These are phyloP conservation scores for Podosphaera fusca DNA, from an alignment of 2,329 filamentous ascomycete species.

Conservation along the genomic window DNA sequence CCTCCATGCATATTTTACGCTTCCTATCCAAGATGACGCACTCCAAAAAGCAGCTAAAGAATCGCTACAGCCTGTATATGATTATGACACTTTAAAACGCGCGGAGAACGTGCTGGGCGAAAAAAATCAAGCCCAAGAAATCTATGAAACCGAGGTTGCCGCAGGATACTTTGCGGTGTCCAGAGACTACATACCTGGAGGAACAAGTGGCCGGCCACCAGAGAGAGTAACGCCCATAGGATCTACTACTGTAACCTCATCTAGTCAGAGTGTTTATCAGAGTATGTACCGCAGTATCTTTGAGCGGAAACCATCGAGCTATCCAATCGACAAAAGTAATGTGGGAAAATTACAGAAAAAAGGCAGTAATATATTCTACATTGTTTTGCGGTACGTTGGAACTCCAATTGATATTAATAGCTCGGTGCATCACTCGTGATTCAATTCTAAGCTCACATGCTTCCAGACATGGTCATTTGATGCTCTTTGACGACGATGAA, in stretches of 20 bases:
- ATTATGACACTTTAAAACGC: conserved; percentile 34
- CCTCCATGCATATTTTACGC: conserved; percentile 42
- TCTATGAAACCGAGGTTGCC: conserved; percentile 52
- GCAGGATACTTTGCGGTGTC: conserved; percentile 91
- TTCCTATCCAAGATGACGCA: conserved; percentile 29
- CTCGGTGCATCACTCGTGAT: too few relatives aligned
- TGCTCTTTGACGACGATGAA: conserved; percentile 91
- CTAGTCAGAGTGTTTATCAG: conserved; percentile 89
- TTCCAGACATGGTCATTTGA: conserved; percentile 67
- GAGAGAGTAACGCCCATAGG: conserved; percentile 66
- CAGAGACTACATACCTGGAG: conserved; percentile 75
- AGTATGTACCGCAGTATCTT: conserved; percentile 95
- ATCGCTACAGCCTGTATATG: conserved; percentile 27
- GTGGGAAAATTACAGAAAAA: conserved; percentile 22
- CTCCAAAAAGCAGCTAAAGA: conserved; percentile 17
- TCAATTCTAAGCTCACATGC: conserved; percentile 4
- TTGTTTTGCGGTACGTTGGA: conserved; percentile 48
- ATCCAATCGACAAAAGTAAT: conserved; percentile 16
- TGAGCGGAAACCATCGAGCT: conserved; percentile 40
- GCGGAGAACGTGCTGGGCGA: conserved; percentile 32
- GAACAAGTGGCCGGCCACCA: conserved; percentile 78
- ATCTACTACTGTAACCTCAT: conserved; percentile 46
- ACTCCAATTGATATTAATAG: not conserved
- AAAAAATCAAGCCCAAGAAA: conserved; percentile 29
- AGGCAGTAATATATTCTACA: conserved; percentile 77